A percentile compares a stretch with the other conserved stretches of the same genome.
These are phyloP conservation scores for Rhododendron mucronatum DNA, from an alignment of 148 eudicot genomes.

Conservation along the genomic window DNA sequence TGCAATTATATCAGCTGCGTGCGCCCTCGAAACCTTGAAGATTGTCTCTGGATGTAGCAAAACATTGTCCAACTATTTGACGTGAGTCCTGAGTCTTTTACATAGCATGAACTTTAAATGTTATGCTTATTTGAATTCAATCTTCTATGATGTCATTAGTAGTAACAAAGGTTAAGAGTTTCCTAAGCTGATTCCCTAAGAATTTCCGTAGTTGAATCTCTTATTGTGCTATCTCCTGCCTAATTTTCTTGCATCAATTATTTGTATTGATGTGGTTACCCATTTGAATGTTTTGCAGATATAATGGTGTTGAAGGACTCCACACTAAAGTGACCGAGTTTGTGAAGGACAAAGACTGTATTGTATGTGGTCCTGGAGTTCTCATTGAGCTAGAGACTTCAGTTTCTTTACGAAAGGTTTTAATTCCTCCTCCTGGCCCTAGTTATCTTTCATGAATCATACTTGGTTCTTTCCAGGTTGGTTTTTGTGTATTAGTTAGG, in stretches of 20 bases:
- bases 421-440: conserved; percentile 3
- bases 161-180: not conserved
- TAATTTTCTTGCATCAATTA: not conserved
- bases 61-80: conserved; percentile 76
- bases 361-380: conserved; percentile 91
- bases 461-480: not conserved
- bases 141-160: not conserved
- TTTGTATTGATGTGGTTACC: conserved; percentile 3
- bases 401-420: conserved; percentile 69
- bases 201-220: not conserved
- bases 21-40: conserved; percentile 90
- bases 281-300: conserved; percentile 36
- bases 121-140: not conserved
- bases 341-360: conserved; percentile 75
- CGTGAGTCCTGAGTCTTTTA: conserved; percentile 38
- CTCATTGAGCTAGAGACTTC: conserved; percentile 77
- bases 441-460: not conserved
- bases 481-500: not conserved
- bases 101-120: not conserved
- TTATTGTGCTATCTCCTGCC: not conserved
- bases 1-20: conserved; percentile 93
- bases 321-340: conserved; percentile 91
- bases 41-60: conserved; percentile 92
- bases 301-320: conserved; percentile 91
- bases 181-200: not conserved